A percentile compares a stretch with the other conserved stretches of the same genome.
Evolutionary conservation across 176 grass and related monocot genomes (phyloP).

Genomic region (Oryza meridionalis): DNA sequence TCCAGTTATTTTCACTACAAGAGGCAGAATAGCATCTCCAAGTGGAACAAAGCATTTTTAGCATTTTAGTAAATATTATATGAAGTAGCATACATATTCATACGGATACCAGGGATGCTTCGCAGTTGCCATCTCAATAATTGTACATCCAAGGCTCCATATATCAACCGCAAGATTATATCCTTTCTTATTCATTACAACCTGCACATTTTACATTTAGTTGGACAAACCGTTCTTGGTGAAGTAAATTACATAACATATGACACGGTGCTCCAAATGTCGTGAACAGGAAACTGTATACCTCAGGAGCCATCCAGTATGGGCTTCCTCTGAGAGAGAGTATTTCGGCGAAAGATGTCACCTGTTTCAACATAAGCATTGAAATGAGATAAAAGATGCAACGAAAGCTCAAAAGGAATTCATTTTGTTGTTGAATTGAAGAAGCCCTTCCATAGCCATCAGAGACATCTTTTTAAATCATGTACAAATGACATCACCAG

Average conservation of each 20-base stretch:
- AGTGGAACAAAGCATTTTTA: conserved; percentile 1
- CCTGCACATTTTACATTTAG: conserved; percentile 34
- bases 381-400: background rate
- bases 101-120: conserved; percentile 63
- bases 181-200: conserved; percentile 65
- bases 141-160: conserved; percentile 78
- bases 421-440: background rate
- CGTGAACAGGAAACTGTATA: background rate
- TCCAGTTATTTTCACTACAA: background rate
- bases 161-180: conserved; percentile 66
- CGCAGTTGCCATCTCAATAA: conserved; percentile 77
- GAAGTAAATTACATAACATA: conserved; percentile 23
- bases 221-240: conserved; percentile 14
- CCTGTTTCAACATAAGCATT: conserved; percentile 48
- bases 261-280: background rate
- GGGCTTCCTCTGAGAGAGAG: conserved; percentile 62
- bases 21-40: conserved; percentile 19
- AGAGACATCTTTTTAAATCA: conserved; percentile 4
- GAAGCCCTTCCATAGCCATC: background rate
- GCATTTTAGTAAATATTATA: background rate
- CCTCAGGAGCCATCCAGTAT: conserved; percentile 85
- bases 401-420: background rate
- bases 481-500: background rate
- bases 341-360: conserved; percentile 55
- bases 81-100: conserved; percentile 38